Base-by-base conservation (phyloP, 345 rosid species). In the Physaria fendleri region DNA sequence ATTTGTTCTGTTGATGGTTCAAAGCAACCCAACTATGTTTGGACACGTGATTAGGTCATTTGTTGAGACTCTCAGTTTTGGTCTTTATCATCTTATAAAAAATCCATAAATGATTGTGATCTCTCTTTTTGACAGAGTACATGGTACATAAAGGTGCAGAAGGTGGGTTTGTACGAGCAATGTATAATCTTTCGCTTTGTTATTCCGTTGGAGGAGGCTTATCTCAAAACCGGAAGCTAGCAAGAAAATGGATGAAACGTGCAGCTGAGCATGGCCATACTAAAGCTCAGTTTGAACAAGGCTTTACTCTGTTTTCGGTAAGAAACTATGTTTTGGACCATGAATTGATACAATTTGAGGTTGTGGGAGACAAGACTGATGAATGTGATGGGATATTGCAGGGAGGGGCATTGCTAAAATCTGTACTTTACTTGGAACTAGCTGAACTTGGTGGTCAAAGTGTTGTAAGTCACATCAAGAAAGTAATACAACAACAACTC, bases 231-330 rank as follows among this genome's bases (percentile, higher is more conserved):
- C 83, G 49, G 21, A 74, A 69, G 24, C 76, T 68, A 57, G 88
- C 88, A 27, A 81, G 77, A 50, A 89, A 79, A 74, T 93, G 97
- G 99, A 89, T 93, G 99, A 87, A 82, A 73, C 76, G 82, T 24
- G 99, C 97, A 56, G 99, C 97, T 27, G 95, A 86, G 77, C 79
- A 61, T 5, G 94, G 91, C 51, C 97, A 89, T 51, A 70, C 85
- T 65, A 89, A 81, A 79, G 97, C 97, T 56, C 96, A 93, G 47
- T 83, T 75, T 46, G 97, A 93, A 65, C 92, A 83, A 25, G 99
- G 99, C 17, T 96, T 87, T 71, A 56, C 81, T 30, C 79, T 93
- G 4, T 89, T 89, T 37, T 79, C 95, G 2, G 99, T 89, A 83
- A 17, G 81, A 62, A 30, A 11, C 11, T 27, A 43, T 15, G 15